phyloP scores from a whole-genome alignment of 1,284 basidiomycete genomes.

The Malassezia nana region DNA sequence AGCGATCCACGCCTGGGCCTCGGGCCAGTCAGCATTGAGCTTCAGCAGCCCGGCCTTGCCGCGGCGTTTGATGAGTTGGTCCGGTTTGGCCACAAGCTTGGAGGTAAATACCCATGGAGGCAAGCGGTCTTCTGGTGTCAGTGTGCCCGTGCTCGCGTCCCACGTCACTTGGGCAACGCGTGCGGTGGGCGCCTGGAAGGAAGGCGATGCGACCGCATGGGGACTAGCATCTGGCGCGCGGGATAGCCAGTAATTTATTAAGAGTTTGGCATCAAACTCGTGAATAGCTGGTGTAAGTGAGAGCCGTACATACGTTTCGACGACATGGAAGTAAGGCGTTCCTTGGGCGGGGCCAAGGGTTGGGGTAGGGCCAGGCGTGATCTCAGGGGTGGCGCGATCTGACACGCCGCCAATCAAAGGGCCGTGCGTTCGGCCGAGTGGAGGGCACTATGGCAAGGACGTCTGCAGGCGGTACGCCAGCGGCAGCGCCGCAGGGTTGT shows the following conservation, averaged over 20 bases:
- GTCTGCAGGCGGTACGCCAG: slow-evolving; percentile 41
- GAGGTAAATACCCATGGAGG: slow-evolving; percentile 63
- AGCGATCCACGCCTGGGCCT: slow-evolving; percentile 63
- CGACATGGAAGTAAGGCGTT: slow-evolving; percentile 7
- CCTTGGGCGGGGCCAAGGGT: too few species aligned
- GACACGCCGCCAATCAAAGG: too few species aligned
- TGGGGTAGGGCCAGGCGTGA: too few species aligned
- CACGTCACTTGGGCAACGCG: slow-evolving; percentile 57
- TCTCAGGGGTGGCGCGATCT: too few species aligned
- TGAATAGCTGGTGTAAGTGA: slow-evolving; percentile 30
- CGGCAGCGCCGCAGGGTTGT: slow-evolving; percentile 44
- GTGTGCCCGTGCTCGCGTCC: slow-evolving; percentile 69
- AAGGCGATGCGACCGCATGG: slow-evolving; percentile 30
- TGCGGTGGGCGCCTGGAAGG: slow-evolving; percentile 41
- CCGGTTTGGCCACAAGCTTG: slow-evolving; percentile 52
- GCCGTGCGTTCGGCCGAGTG: neutral
- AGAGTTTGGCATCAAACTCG: slow-evolving; percentile 47
- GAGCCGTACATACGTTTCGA: slow-evolving; percentile 14
- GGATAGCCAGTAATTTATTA: slow-evolving; percentile 48
- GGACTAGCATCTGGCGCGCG: slow-evolving; percentile 39
- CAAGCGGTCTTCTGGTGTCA: slow-evolving; percentile 67
- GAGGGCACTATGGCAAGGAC: slow-evolving; percentile 12
- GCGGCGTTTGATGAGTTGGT: slow-evolving; percentile 98
- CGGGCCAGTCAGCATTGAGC: slow-evolving; percentile 85
- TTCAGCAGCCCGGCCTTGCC: slow-evolving; percentile 88